Base-by-base conservation (phyloP, 495 filamentous ascomycete species). In the Lasiosphaeriaceae sp. region DNA sequence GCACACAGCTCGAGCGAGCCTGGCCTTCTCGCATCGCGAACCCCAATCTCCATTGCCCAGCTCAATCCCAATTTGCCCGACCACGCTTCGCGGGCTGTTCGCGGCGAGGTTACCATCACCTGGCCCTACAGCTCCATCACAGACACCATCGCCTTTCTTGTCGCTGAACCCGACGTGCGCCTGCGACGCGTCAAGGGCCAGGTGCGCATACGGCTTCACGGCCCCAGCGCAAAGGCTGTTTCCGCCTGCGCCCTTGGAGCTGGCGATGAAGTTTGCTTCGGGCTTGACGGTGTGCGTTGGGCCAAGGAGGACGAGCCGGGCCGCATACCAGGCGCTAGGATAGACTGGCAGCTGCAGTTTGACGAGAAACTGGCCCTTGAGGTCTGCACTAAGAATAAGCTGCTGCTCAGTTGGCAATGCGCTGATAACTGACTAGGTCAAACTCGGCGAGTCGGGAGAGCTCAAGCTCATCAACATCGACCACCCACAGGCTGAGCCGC, bases 41-140 rank as follows among this genome's bases (percentile, higher is more conserved):
- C 48, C 1, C 31, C 46, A 17, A 73, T 68, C 1, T 65, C 88
- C 21, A 92, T 96, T 63, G 82, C 89, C 29, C 74, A 86, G 61
- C 79, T 94, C 50, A 71, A 74, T 11, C 90, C 90, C n/a, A 70
- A 73, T n/a, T 50, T 79, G 14, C 44, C 61, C 1, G 66, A 78
- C 7, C 68, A 61, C 12, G 26, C 59, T 0, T 63, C 69, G n/a
- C 63, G 68, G 26, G 64, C 63, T 14, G 71, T 79, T 1, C 64
- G 72, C 45, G 92, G 86, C 14, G 77, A 90, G 1, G 85, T 96
- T 34, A 90, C 88, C 5, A 83, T 98, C 17, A 83, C 91, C 46
- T 97, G 94, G 93, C 94, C 94, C 0, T 98, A 89, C 70, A 96
- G 88, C 34, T 86, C 85, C 6, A 86, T 89, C 14, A 86, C 80